Base-by-base conservation (phyloP, 2,329 filamentous ascomycete genomes). In the Arachnomyces sp. region DNA sequence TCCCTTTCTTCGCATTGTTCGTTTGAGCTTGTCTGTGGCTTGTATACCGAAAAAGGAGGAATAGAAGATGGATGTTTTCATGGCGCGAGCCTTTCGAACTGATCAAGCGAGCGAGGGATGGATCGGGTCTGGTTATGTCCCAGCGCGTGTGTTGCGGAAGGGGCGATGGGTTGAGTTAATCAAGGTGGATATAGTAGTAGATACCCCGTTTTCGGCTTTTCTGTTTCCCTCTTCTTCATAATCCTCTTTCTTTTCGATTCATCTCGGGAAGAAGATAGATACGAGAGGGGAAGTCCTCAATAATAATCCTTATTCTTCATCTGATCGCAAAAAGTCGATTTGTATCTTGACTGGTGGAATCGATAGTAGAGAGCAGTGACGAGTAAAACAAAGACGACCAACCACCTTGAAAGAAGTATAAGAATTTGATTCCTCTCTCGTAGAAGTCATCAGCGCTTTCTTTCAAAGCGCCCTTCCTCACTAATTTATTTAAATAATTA, bases 121-220 rank as follows among this genome's bases (percentile, higher is more conserved):
- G 20, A 25, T 9, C 5, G 20, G 20, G 9, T 25, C 5, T 5
- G 20, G 9, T 25, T 9, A 25, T 9, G 20, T 5, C 5, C 9
- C 20, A 25, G 5, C 9, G 20, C 5, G 5, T 9, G 5, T 25
- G 9, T 25, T 25, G 20, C 20, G 20, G 9, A 9, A 25, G 20
- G 20, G 20, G 9, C 9, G 5, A 9, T 25, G 20, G 9, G 20
- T 32, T 20, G n/a, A n/a, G n/a, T 31, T 37, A 14, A 11, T 38
- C 25, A 40, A 40, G 25, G 31, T 25, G 38, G 15, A 29, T 28
- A 20, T 28, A 13, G 31, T 34, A 40, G 18, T 13, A 18, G 11
- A 34, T 35, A 34, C 20, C 13, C 16, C 38, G 31, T 32, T 16
- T 29, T 28, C 18, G 37, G 37, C n/a, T 28, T 30, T 28, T 30